Conservation (phyloP, 2,329 filamentous ascomycete species). For the Phaeosphaeriaceae sp. region DNA sequence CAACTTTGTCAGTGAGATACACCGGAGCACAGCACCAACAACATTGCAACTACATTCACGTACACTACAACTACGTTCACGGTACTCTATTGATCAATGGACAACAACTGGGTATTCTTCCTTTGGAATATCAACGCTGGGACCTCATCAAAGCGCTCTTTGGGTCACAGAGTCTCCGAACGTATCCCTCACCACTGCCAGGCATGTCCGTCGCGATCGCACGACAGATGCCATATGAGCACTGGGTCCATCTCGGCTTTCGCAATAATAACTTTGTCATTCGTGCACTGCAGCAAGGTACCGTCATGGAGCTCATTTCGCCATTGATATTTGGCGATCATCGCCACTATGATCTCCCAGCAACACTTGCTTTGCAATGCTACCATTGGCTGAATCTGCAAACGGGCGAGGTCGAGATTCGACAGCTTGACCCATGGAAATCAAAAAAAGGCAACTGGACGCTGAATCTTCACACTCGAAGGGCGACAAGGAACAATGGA, state of each 20-base stretch:
- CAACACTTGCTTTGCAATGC: constrained; percentile 58
- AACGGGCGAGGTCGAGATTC: constrained; percentile 59
- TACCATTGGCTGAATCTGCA: constrained; percentile 67
- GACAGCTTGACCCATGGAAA: constrained; percentile 55
- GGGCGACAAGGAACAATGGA: constrained; percentile 31
- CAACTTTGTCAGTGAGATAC: neutral
- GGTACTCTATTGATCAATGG: constrained; percentile 60
- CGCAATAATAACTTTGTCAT: constrained; percentile 53
- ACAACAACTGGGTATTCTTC: constrained; percentile 60
- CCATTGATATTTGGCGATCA: constrained; percentile 27
- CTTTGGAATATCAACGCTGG: constrained; percentile 57
- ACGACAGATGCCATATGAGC: constrained; percentile 40
- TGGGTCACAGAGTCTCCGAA: constrained; percentile 59
- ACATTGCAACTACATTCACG: constrained; percentile 53
- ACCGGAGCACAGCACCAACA: constrained; percentile 39
- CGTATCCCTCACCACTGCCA: constrained; percentile 58
- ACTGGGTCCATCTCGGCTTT: constrained; percentile 64
- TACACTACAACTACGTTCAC: constrained; percentile 56
- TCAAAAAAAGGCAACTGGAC: constrained; percentile 49
- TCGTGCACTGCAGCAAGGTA: constrained; percentile 41
- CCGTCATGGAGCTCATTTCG: constrained; percentile 48
- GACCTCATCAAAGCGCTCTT: constrained; percentile 60
- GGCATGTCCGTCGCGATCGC: constrained; percentile 61
- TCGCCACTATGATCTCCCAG: constrained; percentile 58
- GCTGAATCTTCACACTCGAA: constrained; percentile 30